Base-by-base conservation (phyloP, 805 yeast genomes). In the Sungouiella thailandica region DNA sequence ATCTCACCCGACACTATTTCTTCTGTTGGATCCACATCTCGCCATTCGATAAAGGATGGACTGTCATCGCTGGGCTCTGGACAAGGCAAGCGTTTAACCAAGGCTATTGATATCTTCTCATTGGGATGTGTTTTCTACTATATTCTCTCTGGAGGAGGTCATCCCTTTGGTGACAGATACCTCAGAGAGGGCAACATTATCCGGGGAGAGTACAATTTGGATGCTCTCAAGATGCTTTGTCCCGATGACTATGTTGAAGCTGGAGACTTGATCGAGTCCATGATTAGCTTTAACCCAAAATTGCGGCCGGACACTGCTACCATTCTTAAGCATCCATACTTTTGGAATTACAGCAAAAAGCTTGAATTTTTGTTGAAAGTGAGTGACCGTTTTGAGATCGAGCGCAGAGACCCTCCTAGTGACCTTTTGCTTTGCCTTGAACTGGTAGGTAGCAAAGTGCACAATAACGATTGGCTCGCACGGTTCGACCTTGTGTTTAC, bases 121-220 rank as follows among this genome's bases (percentile, higher is more conserved):
- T 65, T 90, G 40, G 99, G 99, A 0, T 93, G 98, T 60, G 89
- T 93, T 1, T 93, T 86, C 52, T 90, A 75, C 54, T 93, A 88
- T 51, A 82, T 89, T 25, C 60, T 93, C 23, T 72, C 95, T 0
- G 76, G 75, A 11, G 97, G 98, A 0, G 53, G 58, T 7, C 99
- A 93, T 65, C 98, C 99, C 4, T 93, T 85, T 64, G 99, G 99
- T n/a, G 93, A 84, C 49, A 67, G 86, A 29, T 87, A 86, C 49
- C 55, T 81, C 48, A 71, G 98, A 35, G 97, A 93, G 50, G 93
- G 84, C 9, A 89, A 93, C 50, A 88, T 93, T 12, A 76, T 87
- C 39, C 79, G 75, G 45, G 83, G 82, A 12, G 69, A 72, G 12
- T 80, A 65, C 53, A 65, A 70, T 39, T 57, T 81, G 28, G 62